Evolutionary conservation across 2,329 filamentous ascomycete species (phyloP), one percentile per base, ranked within the genome.

Genomic region (Trichoderma sp.): DNA sequence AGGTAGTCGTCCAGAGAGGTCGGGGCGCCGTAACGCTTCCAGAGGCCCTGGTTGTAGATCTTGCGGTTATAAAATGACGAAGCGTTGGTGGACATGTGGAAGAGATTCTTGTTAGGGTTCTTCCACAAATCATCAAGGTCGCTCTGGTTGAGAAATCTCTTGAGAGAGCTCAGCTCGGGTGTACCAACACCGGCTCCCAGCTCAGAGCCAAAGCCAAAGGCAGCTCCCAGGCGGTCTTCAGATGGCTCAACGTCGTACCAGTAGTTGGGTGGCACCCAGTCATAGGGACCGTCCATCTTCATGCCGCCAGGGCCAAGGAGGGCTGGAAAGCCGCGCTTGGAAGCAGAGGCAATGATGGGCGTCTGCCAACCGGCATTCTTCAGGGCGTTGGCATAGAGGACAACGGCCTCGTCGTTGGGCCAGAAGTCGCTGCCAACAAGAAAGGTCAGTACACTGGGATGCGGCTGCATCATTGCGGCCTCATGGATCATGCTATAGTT

Each of bases 231-330:
- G 70, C 55, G 80, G 73, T 64, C 79, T 73, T 56, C 70, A 1
- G 72, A 71, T 2, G 76, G 74, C 19, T 78, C 74, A 6, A 71
- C 73, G 52, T 82, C 80, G 67, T 83, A 88, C 86, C 85, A 89
- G 74, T 89, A 89, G 67, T 83, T 86, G 0, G 86, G 86, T 0
- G 87, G 84, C 0, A 87, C 84, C 85, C 85, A 89, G 70, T 88
- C 87, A 68, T 89, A 89, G 0, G 87, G 87, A 0, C 87, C 87
- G 0, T 83, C 80, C 86, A 89, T 89, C 70, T 88, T 88, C 82
- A 89, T 83, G 0, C 86, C 86, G 0, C 83, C 82, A 0, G 83
- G 82, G 0, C 83, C 84, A 0, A 88, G 76, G 1, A 77, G 71
- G 9, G 78, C 68, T 0, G 86, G 82, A 62, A 78, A 85, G 1